phyloP scores from a whole-genome alignment of 2,329 filamentous ascomycete genomes.

The Monosporascus sp. region DNA sequence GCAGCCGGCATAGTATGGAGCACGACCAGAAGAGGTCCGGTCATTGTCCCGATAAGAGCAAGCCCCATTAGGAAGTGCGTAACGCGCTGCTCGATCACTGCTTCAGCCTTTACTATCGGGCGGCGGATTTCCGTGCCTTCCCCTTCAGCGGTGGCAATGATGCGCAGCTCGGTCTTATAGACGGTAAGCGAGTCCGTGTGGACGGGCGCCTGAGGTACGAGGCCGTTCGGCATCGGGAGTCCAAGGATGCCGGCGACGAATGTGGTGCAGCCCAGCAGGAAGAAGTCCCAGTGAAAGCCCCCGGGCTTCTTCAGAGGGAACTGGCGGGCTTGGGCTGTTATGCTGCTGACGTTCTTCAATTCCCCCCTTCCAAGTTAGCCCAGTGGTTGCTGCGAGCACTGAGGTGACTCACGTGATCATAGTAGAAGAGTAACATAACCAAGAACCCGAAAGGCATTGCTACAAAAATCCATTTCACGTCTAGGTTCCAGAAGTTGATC shows the following conservation, averaged over 20 bases:
- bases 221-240: conserved; percentile 52
- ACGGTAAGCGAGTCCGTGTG: conserved; percentile 49
- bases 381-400: neutral
- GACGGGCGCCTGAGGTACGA: conserved; percentile 51
- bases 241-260: conserved; percentile 51
- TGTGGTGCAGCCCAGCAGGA: conserved; percentile 50
- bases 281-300: conserved; percentile 52
- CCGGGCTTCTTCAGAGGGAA: conserved; percentile 53
- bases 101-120: conserved; percentile 37
- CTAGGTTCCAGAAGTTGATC: conserved; percentile 48
- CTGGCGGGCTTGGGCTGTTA: conserved; percentile 50
- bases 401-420: conserved; percentile 40
- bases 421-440: conserved; percentile 50
- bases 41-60: conserved; percentile 51
- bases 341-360: conserved; percentile 42
- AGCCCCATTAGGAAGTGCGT: conserved; percentile 52
- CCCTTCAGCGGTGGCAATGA: conserved; percentile 36
- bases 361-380: neutral
- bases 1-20: conserved; percentile 49
- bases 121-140: conserved; percentile 32
- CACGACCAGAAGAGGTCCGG: conserved; percentile 46
- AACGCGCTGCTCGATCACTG: conserved; percentile 51
- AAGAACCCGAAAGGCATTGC: conserved; percentile 48
- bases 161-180: conserved; percentile 34
- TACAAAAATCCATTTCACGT: conserved; percentile 47